Evolutionary conservation across 2,329 filamentous ascomycete species (phyloP).

Genomic region (Dothiorella sarmentorum): DNA sequence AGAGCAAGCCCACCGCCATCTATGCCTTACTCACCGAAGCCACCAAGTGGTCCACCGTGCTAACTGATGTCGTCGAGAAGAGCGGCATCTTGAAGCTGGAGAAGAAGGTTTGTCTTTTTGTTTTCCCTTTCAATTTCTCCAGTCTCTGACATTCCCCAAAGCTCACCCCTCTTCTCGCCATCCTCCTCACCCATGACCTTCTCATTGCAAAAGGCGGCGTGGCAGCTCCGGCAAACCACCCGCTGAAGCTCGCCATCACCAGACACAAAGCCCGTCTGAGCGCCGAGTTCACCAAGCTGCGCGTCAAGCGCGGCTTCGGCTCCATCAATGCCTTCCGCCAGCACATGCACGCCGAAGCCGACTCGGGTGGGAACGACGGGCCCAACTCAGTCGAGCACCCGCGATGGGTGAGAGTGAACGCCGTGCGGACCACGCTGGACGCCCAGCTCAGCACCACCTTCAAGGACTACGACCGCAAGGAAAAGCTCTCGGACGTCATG

Average conservation of each 20-base stretch:
- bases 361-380: slow-evolving; percentile 25
- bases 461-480: slow-evolving; percentile 56
- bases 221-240: slow-evolving; percentile 74
- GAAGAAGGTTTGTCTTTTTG: slow-evolving; percentile 63
- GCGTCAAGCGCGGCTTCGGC: slow-evolving; percentile 67
- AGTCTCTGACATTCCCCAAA: slow-evolving; percentile 34
- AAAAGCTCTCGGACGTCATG: slow-evolving; percentile 57
- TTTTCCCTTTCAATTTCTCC: background rate
- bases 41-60: slow-evolving; percentile 81
- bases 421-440: slow-evolving; percentile 66
- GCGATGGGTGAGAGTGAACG: slow-evolving; percentile 90
- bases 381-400: slow-evolving; percentile 57
- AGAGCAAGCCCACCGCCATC: slow-evolving; percentile 74
- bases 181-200: slow-evolving; percentile 83
- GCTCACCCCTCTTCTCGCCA: slow-evolving; percentile 74
- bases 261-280: slow-evolving; percentile 76
- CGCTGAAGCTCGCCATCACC: slow-evolving; percentile 70
- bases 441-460: slow-evolving; percentile 76
- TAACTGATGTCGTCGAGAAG: slow-evolving; percentile 87
- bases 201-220: slow-evolving; percentile 79
- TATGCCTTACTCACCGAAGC: slow-evolving; percentile 85
- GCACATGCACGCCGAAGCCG: slow-evolving; percentile 48
- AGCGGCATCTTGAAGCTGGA: slow-evolving; percentile 74
- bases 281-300: slow-evolving; percentile 77
- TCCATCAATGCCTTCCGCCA: slow-evolving; percentile 64